Percentiles rank a stretch among this genome's conserved stretches.
Evolutionary conservation across 2,329 filamentous ascomycete species (phyloP).

Genomic region (Chrysoporthe deuterocubensis): DNA sequence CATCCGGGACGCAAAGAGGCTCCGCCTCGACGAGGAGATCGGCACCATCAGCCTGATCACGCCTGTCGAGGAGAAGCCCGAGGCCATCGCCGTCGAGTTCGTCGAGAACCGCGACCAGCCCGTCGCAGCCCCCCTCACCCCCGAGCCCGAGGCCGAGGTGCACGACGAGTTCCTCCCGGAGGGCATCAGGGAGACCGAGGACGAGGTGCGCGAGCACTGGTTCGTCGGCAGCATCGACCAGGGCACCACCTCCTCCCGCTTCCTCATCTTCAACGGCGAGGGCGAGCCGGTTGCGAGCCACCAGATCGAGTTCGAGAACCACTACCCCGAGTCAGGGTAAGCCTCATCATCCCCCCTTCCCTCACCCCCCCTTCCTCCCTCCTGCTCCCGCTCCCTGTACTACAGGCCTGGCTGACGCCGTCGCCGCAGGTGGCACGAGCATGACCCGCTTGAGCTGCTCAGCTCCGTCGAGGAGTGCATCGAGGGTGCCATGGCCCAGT

Average conservation of each 20-base stretch:
- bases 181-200: constrained; percentile 35
- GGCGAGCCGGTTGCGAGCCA: constrained; percentile 81
- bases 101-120: constrained; percentile 26
- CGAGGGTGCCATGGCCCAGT: constrained; percentile 72
- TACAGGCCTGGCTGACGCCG: not conserved
- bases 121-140: constrained; percentile 26
- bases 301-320: constrained; percentile 85
- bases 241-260: constrained; percentile 86
- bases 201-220: constrained; percentile 44
- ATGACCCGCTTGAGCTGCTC: constrained; percentile 79
- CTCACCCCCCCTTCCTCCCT: not conserved
- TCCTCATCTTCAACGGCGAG: constrained; percentile 83
- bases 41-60: constrained; percentile 27
- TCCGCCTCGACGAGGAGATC: constrained; percentile 23
- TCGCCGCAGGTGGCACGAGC: constrained; percentile 78
- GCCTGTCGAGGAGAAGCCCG: constrained; percentile 25
- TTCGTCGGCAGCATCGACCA: constrained; percentile 91
- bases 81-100: constrained; percentile 22
- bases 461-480: constrained; percentile 79
- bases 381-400: constrained; percentile 22
- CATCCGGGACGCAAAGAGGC: constrained; percentile 22
- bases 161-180: constrained; percentile 32
- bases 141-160: constrained; percentile 1
- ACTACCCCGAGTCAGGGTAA: constrained; percentile 84
- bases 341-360: constrained; percentile 38